Conservation (phyloP, 164 flowering plant species). For the Santalum album region DNA sequence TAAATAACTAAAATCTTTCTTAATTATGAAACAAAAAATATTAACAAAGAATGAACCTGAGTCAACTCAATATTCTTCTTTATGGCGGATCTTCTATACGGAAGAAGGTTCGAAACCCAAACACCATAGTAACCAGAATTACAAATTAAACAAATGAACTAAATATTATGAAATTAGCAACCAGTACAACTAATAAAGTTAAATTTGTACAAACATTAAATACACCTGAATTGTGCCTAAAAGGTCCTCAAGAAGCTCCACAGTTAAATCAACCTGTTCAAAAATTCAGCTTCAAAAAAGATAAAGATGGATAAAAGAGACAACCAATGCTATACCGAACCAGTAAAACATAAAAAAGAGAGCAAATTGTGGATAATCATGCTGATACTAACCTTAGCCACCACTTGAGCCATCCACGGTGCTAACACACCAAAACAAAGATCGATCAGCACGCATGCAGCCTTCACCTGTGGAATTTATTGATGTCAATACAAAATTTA, state of each 20-base stretch:
- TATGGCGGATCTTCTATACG: no score
- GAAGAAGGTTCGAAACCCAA: no score
- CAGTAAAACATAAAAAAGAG: not conserved
- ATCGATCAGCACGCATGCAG: conserved; percentile 82
- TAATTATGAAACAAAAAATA: no score
- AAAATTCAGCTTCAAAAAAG: not conserved
- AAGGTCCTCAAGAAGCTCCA: conserved; percentile 85
- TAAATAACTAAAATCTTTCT: no score
- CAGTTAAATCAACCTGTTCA: conserved; percentile 63
- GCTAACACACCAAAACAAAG: conserved; percentile 70
- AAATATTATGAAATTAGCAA: not conserved
- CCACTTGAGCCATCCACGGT: conserved; percentile 69
- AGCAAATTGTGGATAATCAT: no score
- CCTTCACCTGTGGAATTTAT: conserved; percentile 51
- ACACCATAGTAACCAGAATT: no score
- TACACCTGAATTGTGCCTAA: conserved; percentile 71
- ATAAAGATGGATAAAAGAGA: not conserved
- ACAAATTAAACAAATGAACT: not conserved
- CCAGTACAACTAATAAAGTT: not conserved
- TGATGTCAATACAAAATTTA: no score
- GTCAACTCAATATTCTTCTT: no score
- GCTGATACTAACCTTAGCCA: conserved; percentile 53
- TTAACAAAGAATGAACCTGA: no score
- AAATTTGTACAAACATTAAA: not conserved
- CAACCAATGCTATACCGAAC: conserved; percentile 2